Evolutionary conservation across 148 eudicot species (phyloP), one percentile per base, ranked within the genome.

Genomic region (Simmondsia chinensis): DNA sequence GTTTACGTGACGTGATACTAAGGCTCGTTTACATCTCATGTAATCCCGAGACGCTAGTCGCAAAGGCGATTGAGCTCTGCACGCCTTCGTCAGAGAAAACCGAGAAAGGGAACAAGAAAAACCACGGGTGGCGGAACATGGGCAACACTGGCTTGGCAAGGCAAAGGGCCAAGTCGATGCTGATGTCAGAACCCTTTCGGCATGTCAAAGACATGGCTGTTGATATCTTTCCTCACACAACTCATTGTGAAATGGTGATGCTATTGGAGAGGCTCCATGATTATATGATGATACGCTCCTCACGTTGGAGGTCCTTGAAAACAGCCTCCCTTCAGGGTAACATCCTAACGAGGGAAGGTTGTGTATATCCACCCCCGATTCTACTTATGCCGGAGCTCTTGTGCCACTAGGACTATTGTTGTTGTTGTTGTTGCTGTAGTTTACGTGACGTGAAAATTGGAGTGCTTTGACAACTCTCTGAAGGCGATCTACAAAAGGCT

Each of bases 11-110:
- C n/a, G n/a, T n/a, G n/a, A n/a, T n/a, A n/a, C n/a, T n/a, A n/a
- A n/a, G n/a, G n/a, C n/a, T n/a, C n/a, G n/a, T n/a, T n/a, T 89
- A 84, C 61, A 89, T 89, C 42, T 89, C 97, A 19, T 89, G 97
- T 64, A 89, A 89, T 66, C 95, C 95, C 1, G 97, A 89, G 32
- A 89, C 79, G 45, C 65, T 89, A 54, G 81, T 89, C 63, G 95
- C 95, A 31, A 89, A 89, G 60, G 93, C 97, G 9, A 89, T 89
- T 31, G 97, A 89, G 65, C 71, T 89, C 22, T 89, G 97, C 76
- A 76, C 97, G 16, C 97, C 97, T 2, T 81, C 80, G 5, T 42
- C 68, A 9, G 88, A 76, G 29, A 66, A 63, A 32, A 55, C 52
- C 7, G 93, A 76, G 59, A 73, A 69, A 56, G 82, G 82, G 35